Evolutionary conservation across 345 rosid species (phyloP), one percentile per base, ranked within the genome.

Genomic region (Eucalyptus erythrocorys): DNA sequence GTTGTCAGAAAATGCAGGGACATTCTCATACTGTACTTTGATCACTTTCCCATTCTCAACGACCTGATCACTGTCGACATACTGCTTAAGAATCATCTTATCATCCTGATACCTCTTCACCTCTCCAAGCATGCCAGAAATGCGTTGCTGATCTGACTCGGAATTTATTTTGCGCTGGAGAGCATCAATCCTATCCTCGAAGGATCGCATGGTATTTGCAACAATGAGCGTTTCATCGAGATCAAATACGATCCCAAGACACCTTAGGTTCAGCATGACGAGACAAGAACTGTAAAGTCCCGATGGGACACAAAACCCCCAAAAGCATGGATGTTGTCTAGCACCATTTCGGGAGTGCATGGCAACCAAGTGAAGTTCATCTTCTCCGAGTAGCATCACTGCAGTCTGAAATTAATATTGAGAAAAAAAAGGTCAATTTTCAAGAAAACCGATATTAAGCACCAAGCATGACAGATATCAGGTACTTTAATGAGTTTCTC

Each of bases 181-280:
- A 49, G 93, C 95, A 47, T 97, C 99, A 84, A 97, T 98, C 92
- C 94, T 95, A 92, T 96, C 99, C 91, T 98, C 99, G 85, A 98
- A 98, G 7, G 99, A 95, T 8, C 98, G 96, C 98, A 95, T 95
- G 61, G 99, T 97, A 93, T 95, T 97, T 24, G 99, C 99, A 90
- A 98, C 99, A 59, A 98, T 91, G 26, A 98, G 96, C 51, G 99
- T 98, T 91, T 98, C 99, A 91, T 97, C 99, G 19, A 98, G 96
- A 93, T 98, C 99, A 95, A 98, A 98, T 84, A 98, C 99, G 89
- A 98, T 98, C 88, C 98, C 99, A 86, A 98, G 94, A 89, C 99
- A 98, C 92, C 99, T 96, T 89, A 96, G 94, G 89, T 98, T 96
- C 91, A 98, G 89, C 99, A 98, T 95, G 91, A 91, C 93, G 87